These are phyloP conservation scores for Trichoderma gracile DNA, from an alignment of 2,329 filamentous ascomycete species.

Conservation along the genomic window DNA sequence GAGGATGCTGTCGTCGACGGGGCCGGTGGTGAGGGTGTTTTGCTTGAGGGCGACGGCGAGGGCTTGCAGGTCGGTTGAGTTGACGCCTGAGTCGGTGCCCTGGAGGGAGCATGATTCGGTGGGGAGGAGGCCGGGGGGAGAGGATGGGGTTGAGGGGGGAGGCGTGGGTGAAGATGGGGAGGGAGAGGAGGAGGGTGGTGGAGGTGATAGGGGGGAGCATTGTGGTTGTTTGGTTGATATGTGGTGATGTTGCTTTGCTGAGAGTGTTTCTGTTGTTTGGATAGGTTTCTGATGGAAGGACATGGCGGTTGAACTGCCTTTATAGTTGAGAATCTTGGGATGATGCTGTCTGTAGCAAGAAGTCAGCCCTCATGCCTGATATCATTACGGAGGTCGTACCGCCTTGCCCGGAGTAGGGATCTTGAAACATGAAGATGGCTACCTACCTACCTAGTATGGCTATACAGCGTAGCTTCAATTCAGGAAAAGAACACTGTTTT, in stretches of 20 bases:
- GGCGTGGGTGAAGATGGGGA: background rate
- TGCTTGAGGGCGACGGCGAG: background rate
- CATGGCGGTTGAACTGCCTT: background rate
- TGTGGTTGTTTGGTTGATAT: background rate
- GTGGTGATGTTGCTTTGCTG: background rate
- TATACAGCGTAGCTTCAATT: too few species aligned
- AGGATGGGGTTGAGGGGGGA: too few species aligned
- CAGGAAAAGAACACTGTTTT: too few species aligned
- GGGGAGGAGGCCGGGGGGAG: background rate
- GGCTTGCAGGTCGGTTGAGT: background rate
- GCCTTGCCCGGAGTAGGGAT: background rate
- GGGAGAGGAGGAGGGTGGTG: background rate
- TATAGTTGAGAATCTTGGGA: background rate
- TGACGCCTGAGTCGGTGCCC: background rate
- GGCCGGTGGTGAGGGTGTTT: background rate
- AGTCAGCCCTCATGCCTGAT: background rate
- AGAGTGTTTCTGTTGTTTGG: background rate
- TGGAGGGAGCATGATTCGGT: constrained; percentile 3
- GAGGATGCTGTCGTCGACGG: background rate
- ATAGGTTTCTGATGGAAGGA: background rate
- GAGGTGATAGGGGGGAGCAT: background rate
- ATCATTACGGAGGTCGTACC: background rate
- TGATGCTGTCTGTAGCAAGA: background rate
- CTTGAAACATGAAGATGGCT: background rate
- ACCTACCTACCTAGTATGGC: too few species aligned